Evolutionary conservation across 805 yeast species (phyloP).

Genomic region (Starmera quercuum): DNA sequence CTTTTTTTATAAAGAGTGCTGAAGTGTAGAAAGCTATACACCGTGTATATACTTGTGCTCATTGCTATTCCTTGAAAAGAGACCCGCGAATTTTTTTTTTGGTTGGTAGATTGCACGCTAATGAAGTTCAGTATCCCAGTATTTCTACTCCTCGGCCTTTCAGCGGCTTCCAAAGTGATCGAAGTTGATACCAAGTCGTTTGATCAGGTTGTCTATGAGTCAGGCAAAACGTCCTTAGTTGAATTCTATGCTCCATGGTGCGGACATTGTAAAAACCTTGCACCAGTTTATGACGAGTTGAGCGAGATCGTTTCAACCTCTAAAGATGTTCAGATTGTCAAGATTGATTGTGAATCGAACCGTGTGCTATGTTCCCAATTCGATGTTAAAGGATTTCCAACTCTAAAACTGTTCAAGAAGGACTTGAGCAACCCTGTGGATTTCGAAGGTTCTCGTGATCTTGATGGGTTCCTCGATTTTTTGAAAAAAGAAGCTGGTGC

Average conservation of each 20-base stretch:
- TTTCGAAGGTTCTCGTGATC: slow-evolving; percentile 62
- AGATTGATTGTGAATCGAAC: slow-evolving; percentile 83
- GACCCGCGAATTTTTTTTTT: too few species aligned
- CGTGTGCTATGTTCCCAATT: slow-evolving; percentile 66
- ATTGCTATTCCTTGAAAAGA: too few species aligned
- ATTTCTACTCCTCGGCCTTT: too few species aligned
- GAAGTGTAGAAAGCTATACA: too few species aligned
- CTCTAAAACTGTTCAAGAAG: slow-evolving; percentile 79
- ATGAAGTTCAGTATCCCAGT: too few species aligned
- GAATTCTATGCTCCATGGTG: slow-evolving; percentile 97
- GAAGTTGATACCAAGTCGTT: slow-evolving; percentile 43
- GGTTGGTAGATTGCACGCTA: too few species aligned
- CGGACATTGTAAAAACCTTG: slow-evolving; percentile 88
- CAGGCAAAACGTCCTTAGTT: slow-evolving; percentile 67
- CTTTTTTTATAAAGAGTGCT: too few species aligned
- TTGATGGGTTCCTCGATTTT: slow-evolving; percentile 63
- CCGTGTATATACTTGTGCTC: too few species aligned
- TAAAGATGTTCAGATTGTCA: slow-evolving; percentile 64
- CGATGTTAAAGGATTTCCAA: slow-evolving; percentile 85
- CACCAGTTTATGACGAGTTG: slow-evolving; percentile 80
- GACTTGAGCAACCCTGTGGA: slow-evolving; percentile 54
- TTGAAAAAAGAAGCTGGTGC: slow-evolving; percentile 36
- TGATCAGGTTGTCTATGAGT: slow-evolving; percentile 45
- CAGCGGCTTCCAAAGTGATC: slow-evolving; percentile 24
- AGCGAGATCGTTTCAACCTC: slow-evolving; percentile 54